Evolutionary conservation across 306 rosid genomes (phyloP).

Genomic region (Inga oerstediana): DNA sequence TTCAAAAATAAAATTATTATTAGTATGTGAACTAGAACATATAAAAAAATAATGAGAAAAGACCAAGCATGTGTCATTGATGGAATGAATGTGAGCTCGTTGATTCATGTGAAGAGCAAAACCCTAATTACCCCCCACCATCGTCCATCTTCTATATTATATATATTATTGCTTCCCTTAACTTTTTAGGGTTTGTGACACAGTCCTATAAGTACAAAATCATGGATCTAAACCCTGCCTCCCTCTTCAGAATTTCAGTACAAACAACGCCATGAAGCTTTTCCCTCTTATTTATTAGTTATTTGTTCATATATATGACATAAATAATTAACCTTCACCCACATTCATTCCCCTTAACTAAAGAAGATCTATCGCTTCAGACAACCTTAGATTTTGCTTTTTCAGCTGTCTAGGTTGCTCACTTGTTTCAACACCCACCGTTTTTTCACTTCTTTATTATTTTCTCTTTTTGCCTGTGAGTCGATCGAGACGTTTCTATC

Average conservation of each 20-base stretch:
- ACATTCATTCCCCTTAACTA: background rate
- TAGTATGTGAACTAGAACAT: too few species aligned
- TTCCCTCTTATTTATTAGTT: slow-evolving; percentile 12
- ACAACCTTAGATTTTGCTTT: background rate
- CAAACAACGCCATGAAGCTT: slow-evolving; percentile 22
- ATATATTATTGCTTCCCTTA: background rate
- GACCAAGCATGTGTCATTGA: background rate
- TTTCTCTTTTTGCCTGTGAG: background rate
- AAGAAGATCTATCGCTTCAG: background rate
- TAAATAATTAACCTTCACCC: background rate
- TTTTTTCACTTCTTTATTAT: background rate
- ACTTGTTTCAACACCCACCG: background rate
- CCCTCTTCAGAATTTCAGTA: background rate
- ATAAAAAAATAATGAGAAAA: background rate
- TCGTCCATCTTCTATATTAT: background rate
- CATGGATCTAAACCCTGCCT: background rate
- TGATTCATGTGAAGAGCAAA: background rate
- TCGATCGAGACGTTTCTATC: background rate
- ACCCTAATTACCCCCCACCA: background rate
- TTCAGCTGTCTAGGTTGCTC: background rate
- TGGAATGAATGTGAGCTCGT: background rate
- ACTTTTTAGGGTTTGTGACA: background rate
- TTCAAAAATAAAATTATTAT: too few species aligned
- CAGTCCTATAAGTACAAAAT: background rate
- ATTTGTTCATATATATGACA: too few species aligned